Evolutionary conservation across 2,329 filamentous ascomycete genomes (phyloP), one percentile per base, ranked within the genome.

Genomic region (Periconia sp.): DNA sequence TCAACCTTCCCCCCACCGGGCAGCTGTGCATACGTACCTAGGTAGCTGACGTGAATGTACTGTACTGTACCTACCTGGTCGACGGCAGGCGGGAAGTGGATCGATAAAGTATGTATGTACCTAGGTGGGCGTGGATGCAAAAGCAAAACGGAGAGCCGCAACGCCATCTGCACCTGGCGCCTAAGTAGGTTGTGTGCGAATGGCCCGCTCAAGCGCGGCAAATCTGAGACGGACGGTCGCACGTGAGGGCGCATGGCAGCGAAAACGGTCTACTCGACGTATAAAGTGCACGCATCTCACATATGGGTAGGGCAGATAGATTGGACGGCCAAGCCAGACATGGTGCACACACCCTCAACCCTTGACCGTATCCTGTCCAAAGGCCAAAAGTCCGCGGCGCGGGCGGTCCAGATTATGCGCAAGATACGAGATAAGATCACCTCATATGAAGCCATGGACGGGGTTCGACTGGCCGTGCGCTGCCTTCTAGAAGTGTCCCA

Each of bases 401-500:
- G 33, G 23, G 47, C 37, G 50, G 31, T 11, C 14, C 47, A 43
- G 33, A 47, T 17, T 31, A 45, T 5, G 41, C 35, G 53, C 46
- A 47, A 31, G 17, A 45, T 47, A 52, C 45, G 54, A 47, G 52
- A 47, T 19, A 53, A 44, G 47, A 52, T 33, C 41, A 54, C 47
- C 42, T 42, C 40, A 54, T 49, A 17, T 20, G 41, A 50, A 37
- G 10, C 48, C 23, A 35, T 41, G 20, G 55, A 57, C 57, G 54
- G 42, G 17, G 41, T 52, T 61, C 51, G 49, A 37, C 15, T n/a
- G 33, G 11, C 19, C 43, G 13, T 23, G 43, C 18, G 20, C 42
- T 27, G 56, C 47, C 54, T 68, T 65, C 59, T 67, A 63, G 65
- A 64, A 69, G 49, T 55, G 35, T 50, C 59, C 61, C 55, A 53